A percentile compares a stretch with the other conserved stretches of the same genome.
These are phyloP conservation scores for Lipomyces lipofer DNA, from an alignment of 805 yeast species.

Conservation along the genomic window DNA sequence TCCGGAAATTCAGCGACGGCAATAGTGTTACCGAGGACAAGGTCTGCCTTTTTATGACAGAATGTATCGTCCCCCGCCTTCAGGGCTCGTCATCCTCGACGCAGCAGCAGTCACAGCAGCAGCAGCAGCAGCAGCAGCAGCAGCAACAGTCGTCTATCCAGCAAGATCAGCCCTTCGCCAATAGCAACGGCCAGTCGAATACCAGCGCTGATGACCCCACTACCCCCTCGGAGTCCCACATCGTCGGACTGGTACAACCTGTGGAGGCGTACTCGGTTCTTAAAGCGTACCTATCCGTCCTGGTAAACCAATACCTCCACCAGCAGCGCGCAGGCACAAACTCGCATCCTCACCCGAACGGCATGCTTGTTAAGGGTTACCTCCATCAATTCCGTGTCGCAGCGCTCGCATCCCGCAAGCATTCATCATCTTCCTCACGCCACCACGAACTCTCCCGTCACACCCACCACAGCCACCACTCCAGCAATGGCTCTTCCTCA, in stretches of 20 bases:
- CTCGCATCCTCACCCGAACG: constrained; percentile 20
- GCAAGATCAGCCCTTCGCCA: constrained; percentile 4
- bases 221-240: neutral
- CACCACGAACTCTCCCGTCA: neutral
- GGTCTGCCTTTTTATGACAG: constrained; percentile 24
- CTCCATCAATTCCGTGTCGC: constrained; percentile 16
- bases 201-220: constrained; percentile 2
- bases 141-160: constrained; percentile 6
- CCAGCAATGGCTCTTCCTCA: neutral
- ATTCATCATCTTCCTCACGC: neutral
- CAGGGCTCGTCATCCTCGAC: neutral
- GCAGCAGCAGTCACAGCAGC: constrained; percentile 2
- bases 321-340: constrained; percentile 20
- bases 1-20: constrained; percentile 26
- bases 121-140: constrained; percentile 4
- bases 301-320: constrained; percentile 22
- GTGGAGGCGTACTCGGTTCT: constrained; percentile 12
- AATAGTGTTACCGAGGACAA: constrained; percentile 23
- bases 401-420: constrained; percentile 3
- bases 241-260: neutral
- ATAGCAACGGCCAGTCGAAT: constrained; percentile 1
- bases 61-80: constrained; percentile 15
- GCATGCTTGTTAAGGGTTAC: constrained; percentile 14
- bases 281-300: constrained; percentile 16
- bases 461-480: neutral